Conservation (phyloP, 148 eudicot genomes). For the Amaranthus hypochondriacus region DNA sequence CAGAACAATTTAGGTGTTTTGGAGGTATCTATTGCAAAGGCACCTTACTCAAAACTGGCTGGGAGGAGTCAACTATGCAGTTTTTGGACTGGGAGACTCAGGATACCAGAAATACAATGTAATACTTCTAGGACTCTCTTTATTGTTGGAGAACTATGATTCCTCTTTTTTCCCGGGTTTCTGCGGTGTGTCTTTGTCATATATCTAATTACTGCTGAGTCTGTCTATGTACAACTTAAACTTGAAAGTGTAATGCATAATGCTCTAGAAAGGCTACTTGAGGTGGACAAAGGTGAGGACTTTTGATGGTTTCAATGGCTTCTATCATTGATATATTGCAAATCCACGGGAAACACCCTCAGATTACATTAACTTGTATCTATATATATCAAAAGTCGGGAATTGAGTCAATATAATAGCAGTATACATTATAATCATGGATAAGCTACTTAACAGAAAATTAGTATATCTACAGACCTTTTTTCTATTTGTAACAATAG, state of each 20-base stretch:
- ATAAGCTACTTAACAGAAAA: not conserved
- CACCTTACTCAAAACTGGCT: conserved; percentile 62
- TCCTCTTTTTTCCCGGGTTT: conserved; percentile 44
- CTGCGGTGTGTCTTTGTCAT: conserved; percentile 5
- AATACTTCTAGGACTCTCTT: conserved; percentile 41
- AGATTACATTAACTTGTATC: not conserved
- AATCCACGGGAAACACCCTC: not conserved
- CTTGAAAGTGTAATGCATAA: not conserved
- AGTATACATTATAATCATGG: too few relatives aligned
- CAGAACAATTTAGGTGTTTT: conserved; percentile 54
- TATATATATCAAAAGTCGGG: not conserved
- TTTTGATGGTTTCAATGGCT: not conserved
- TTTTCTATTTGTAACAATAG: not conserved
- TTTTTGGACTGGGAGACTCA: conserved; percentile 98
- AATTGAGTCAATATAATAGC: not conserved
- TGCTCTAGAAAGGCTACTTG: not conserved
- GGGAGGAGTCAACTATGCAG: conserved; percentile 66
- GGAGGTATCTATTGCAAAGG: conserved; percentile 81
- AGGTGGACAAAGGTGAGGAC: not conserved
- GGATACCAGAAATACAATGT: conserved; percentile 98
- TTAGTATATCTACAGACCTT: not conserved
- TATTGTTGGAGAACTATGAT: conserved; percentile 40
- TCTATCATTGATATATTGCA: not conserved
- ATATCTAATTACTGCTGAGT: not conserved
- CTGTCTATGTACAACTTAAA: not conserved